A percentile compares a stretch with the other conserved stretches of the same genome.
phyloP scores from a whole-genome alignment of 1,284 basidiomycete genomes.

The Moniliella sp. region DNA sequence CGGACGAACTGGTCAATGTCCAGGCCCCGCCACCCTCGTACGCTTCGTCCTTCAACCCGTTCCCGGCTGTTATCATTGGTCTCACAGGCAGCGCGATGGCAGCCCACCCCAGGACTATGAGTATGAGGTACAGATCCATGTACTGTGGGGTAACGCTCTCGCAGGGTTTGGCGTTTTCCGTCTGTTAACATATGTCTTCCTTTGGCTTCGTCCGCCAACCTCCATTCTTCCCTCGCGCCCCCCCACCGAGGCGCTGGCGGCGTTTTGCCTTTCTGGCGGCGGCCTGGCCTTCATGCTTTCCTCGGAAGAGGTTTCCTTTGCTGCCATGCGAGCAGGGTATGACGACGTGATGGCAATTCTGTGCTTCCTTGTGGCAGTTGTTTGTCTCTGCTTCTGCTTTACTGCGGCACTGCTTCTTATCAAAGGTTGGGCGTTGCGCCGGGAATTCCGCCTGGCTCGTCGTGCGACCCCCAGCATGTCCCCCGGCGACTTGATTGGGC shows the following conservation, averaged over 20 bases:
- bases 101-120: slow-evolving; percentile 72
- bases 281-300: slow-evolving; percentile 78
- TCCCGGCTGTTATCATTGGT: slow-evolving; percentile 57
- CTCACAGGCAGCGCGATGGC: slow-evolving; percentile 85
- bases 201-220: slow-evolving; percentile 50
- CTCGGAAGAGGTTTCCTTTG: slow-evolving; percentile 68
- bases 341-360: slow-evolving; percentile 47
- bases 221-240: slow-evolving; percentile 62
- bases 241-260: slow-evolving; percentile 69
- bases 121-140: slow-evolving; percentile 61
- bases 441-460: slow-evolving; percentile 3
- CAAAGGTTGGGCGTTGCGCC: slow-evolving; percentile 19
- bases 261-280: slow-evolving; percentile 66
- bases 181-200: slow-evolving; percentile 75
- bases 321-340: slow-evolving; percentile 69
- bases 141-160: slow-evolving; percentile 74
- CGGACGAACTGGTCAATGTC: slow-evolving; percentile 8
- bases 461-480: too few relatives aligned
- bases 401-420: slow-evolving; percentile 17
- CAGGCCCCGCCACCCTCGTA: slow-evolving; percentile 38
- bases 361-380: slow-evolving; percentile 19
- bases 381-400: slow-evolving; percentile 19
- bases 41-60: slow-evolving; percentile 65
- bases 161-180: slow-evolving; percentile 54
- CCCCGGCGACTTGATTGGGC: too few relatives aligned